A percentile compares a stretch with the other conserved stretches of the same genome.
phyloP scores from a whole-genome alignment of 2,329 filamentous ascomycete species.

The Cadophora sp. region DNA sequence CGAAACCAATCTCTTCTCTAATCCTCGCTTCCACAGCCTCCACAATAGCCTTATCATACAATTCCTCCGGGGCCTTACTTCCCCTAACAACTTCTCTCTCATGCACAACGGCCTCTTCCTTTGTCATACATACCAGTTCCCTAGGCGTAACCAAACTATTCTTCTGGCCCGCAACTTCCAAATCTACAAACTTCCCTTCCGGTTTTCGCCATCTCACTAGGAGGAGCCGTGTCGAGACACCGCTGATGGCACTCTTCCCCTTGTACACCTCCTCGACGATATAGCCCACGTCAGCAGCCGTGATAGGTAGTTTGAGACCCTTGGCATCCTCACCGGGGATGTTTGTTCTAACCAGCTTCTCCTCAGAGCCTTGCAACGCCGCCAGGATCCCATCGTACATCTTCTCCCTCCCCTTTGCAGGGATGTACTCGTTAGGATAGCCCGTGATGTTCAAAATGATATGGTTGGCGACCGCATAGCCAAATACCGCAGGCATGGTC shows the following conservation, averaged over 20 bases:
- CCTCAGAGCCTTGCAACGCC: constrained; percentile 78
- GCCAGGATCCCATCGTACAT: constrained; percentile 87
- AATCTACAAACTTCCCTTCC: constrained; percentile 62
- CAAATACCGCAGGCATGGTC: constrained; percentile 97
- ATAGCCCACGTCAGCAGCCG: constrained; percentile 82
- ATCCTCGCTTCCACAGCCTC: constrained; percentile 70
- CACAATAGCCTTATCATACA: constrained; percentile 76
- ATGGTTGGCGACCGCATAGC: constrained; percentile 89
- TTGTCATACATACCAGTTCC: constrained; percentile 90
- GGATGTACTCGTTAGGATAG: constrained; percentile 86
- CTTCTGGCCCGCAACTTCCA: constrained; percentile 76
- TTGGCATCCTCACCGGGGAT: constrained; percentile 55
- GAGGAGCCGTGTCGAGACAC: constrained; percentile 78
- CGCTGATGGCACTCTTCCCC: constrained; percentile 82
- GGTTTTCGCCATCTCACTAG: constrained; percentile 84
- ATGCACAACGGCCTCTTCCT: constrained; percentile 83
- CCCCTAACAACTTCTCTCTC: constrained; percentile 80
- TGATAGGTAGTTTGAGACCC: constrained; percentile 82
- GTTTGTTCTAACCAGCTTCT: constrained; percentile 64
- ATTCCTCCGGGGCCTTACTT: constrained; percentile 68
- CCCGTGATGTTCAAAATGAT: constrained; percentile 81
- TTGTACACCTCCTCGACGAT: constrained; percentile 88
- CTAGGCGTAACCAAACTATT: constrained; percentile 70
- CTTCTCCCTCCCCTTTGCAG: constrained; percentile 84
- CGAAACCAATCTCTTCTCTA: constrained; percentile 69